Base-by-base conservation (phyloP, 75 land plant genomes). In the Cryptomeria japonica region DNA sequence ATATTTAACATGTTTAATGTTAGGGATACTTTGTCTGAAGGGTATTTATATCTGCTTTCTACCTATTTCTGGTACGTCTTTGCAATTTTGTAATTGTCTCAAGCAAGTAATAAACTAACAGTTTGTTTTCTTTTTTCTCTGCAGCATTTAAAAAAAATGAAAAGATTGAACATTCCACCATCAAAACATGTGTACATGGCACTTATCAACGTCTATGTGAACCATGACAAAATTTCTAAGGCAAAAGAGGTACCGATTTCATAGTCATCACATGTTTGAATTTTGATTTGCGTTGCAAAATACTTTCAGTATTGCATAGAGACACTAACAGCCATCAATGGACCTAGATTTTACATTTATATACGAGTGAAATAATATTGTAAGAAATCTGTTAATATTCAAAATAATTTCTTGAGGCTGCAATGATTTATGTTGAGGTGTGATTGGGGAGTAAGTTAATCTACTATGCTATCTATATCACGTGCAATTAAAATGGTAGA, bases 181-280 rank as follows among this genome's bases (percentile, higher is more conserved):
- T 89, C 92, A 22, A 94, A 91, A 90, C 73, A 89, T 39, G 70
- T 94, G 68, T 90, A 34, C 51, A 89, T 90, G 90, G 90, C 92
- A 44, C 90, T 94, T 68, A 90, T 94, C 75, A 88, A 93, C 86
- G 91, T 92, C 51, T 94, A 90, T 89, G 91, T 93, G 55, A 82
- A 87, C 14, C 87, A 87, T 87, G 93, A 93, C 61, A 75, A 89
- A 28, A 89, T 94, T 90, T 93, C 90, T 19, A 92, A 91, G 55
- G 95, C 93, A 86, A 94, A 93, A 85, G 89, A 94, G 94, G 95
- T 94, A 86, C 41, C 16, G 41, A 72, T 16, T 38, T 77, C 39
- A 34, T 77, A 36, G 38, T 37, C 39, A 36, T 77, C 22, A 77
- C 39, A 38, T 77, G 18, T 6, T 77, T 14, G 80, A 36, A 37